Percentiles rank a stretch among this genome's conserved stretches.
Conservation (phyloP, 108 stramenopile genomes). For the Cyclotella cryptica region DNA sequence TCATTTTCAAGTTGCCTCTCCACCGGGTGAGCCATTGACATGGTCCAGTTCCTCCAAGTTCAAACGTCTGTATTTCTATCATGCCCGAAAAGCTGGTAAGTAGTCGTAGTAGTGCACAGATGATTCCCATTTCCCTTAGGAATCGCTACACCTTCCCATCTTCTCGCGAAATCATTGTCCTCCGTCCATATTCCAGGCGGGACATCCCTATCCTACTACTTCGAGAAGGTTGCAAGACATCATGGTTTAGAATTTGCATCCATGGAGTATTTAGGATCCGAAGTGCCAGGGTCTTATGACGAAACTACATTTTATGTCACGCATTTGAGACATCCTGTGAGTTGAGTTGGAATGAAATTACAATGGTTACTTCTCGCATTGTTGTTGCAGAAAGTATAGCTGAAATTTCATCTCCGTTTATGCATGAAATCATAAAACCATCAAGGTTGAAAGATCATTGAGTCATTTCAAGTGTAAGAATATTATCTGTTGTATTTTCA, state of each 20-base stretch:
- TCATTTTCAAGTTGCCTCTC: conserved; percentile 25
- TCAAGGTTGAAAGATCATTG: conserved; percentile 32
- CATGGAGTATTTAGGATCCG: conserved; percentile 18
- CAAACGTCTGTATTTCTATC: conserved; percentile 42
- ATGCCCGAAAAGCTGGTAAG: conserved; percentile 26
- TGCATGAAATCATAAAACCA: no score
- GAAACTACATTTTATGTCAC: conserved; percentile 46
- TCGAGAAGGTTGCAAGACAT: conserved; percentile 35
- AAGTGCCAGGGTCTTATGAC: conserved; percentile 36
- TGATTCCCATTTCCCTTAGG: no score
- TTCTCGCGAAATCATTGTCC: no score
- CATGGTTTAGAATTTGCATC: conserved; percentile 32
- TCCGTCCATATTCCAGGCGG: no score
- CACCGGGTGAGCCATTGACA: neutral
- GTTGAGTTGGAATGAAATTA: neutral
- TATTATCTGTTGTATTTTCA: neutral
- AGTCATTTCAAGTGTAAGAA: conserved; percentile 49
- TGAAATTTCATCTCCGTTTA: no score
- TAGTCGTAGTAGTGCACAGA: neutral
- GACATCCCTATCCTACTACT: conserved; percentile 25
- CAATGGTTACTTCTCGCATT: no score
- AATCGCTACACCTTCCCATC: no score
- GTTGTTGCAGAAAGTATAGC: no score
- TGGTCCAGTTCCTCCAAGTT: conserved; percentile 32
- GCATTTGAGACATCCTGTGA: conserved; percentile 46